These are phyloP conservation scores for Starmerella potacharoeniae DNA, from an alignment of 805 yeast genomes.

Conservation along the genomic window DNA sequence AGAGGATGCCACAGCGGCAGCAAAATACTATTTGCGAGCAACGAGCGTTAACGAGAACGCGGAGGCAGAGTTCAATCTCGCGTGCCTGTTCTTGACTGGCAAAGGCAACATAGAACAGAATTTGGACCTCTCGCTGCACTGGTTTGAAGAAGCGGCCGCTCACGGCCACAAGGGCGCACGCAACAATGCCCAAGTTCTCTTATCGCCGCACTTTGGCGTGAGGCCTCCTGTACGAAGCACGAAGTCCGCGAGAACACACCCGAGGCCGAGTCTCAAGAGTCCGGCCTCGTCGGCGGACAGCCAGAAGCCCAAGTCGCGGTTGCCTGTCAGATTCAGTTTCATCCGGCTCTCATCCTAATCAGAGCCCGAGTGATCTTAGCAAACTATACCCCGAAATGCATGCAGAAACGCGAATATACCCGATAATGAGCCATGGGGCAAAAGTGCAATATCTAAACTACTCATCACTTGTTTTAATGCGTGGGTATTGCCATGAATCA, in stretches of 20 bases:
- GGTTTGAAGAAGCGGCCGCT: constrained; percentile 13
- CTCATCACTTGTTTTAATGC: neutral
- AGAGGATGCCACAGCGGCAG: constrained; percentile 1
- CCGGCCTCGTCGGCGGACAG: too few relatives aligned
- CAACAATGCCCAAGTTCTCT: neutral
- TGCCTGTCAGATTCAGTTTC: too few relatives aligned
- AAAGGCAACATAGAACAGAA: constrained; percentile 1
- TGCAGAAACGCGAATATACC: too few relatives aligned
- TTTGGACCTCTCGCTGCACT: constrained; percentile 1
- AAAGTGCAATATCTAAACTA: neutral
- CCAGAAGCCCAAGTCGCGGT: too few relatives aligned
- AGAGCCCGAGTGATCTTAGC: too few relatives aligned
- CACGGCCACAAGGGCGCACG: constrained; percentile 11
- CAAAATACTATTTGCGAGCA: constrained; percentile 9
- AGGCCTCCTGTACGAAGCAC: neutral
- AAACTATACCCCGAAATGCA: too few relatives aligned
- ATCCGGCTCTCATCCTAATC: neutral
- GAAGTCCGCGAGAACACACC: neutral
- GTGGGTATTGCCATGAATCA: neutral
- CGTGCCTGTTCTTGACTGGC: constrained; percentile 7
- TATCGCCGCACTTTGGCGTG: neutral
- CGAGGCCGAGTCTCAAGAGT: too few relatives aligned
- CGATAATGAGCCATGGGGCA: too few relatives aligned
- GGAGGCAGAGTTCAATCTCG: constrained; percentile 17
- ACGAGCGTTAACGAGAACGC: constrained; percentile 5